phyloP scores from a whole-genome alignment of 2,329 filamentous ascomycete genomes.

The Triangularia verruculosa region DNA sequence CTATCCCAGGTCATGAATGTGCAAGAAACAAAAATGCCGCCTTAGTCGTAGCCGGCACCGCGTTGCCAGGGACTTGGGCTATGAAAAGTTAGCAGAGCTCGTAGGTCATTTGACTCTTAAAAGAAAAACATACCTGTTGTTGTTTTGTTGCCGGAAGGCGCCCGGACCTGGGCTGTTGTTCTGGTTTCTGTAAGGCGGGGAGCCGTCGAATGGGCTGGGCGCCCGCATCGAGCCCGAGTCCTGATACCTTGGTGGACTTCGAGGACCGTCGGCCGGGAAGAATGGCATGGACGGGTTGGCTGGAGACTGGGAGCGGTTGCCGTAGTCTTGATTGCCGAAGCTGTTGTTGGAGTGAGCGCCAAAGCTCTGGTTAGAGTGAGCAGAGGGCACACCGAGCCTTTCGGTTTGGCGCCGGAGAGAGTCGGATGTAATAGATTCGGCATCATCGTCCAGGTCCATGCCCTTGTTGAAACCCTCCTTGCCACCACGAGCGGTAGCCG shows the following conservation, averaged over 20 bases:
- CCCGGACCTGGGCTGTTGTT: slow-evolving; percentile 40
- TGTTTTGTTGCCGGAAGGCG: slow-evolving; percentile 40
- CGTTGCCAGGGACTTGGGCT: slow-evolving; percentile 52
- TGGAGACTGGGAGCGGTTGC: slow-evolving; percentile 42
- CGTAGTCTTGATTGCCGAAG: slow-evolving; percentile 21
- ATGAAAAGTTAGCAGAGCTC: neutral
- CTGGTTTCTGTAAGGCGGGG: slow-evolving; percentile 35
- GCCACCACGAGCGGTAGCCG: slow-evolving; percentile 83
- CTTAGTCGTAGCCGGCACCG: slow-evolving; percentile 50
- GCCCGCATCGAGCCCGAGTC: slow-evolving; percentile 25
- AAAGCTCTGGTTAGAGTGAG: slow-evolving; percentile 11
- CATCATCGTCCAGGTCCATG: slow-evolving; percentile 69
- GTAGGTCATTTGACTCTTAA: neutral
- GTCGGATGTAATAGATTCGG: slow-evolving; percentile 62
- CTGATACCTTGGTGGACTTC: slow-evolving; percentile 30
- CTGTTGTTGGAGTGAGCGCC: slow-evolving; percentile 14
- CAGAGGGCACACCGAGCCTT: slow-evolving; percentile 24
- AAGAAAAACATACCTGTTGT: slow-evolving; percentile 45
- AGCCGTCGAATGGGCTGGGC: slow-evolving; percentile 15
- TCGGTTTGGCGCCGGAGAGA: slow-evolving; percentile 47
- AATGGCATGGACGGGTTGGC: slow-evolving; percentile 50
- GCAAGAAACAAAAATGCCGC: neutral
- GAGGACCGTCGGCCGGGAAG: slow-evolving; percentile 42
- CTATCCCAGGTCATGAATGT: slow-evolving; percentile 9
- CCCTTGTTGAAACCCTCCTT: slow-evolving; percentile 56